Evolutionary conservation across 2,329 filamentous ascomycete species (phyloP).

Genomic region (Verticillium longisporum): DNA sequence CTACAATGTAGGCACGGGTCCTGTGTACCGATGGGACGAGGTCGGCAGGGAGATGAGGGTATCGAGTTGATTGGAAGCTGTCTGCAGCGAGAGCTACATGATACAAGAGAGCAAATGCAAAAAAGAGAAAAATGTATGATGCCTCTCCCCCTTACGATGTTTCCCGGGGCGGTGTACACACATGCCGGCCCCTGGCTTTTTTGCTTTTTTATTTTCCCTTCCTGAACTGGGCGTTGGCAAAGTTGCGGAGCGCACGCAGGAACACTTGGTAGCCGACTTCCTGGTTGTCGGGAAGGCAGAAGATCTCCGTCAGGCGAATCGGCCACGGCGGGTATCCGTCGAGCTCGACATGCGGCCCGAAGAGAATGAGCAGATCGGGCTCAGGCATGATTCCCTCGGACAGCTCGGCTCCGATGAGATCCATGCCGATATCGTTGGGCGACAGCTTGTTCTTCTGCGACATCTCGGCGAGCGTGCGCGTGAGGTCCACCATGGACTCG

Average conservation of each 20-base stretch:
- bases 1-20: constrained; percentile 71
- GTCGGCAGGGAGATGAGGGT: constrained; percentile 40
- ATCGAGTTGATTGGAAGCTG: constrained; percentile 10
- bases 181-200: not conserved
- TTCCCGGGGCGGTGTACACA: not conserved
- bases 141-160: not conserved
- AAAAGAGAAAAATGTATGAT: not conserved
- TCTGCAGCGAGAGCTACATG: not conserved
- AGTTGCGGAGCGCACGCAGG: constrained; percentile 75
- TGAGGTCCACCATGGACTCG: constrained; percentile 91
- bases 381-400: constrained; percentile 74
- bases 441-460: constrained; percentile 80
- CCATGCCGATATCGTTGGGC: constrained; percentile 72
- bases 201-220: constrained; percentile 54
- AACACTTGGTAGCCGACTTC: constrained; percentile 94
- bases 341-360: constrained; percentile 75
- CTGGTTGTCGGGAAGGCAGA: constrained; percentile 67
- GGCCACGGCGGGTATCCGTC: constrained; percentile 97
- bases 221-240: constrained; percentile 81
- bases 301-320: constrained; percentile 89
- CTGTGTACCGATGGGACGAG: constrained; percentile 63
- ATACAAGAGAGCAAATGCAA: not conserved
- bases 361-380: constrained; percentile 83
- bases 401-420: constrained; percentile 86
- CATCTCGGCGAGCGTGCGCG: constrained; percentile 92